phyloP scores from a whole-genome alignment of 2,329 filamentous ascomycete species.

The Neofusicoccum laricinum region DNA sequence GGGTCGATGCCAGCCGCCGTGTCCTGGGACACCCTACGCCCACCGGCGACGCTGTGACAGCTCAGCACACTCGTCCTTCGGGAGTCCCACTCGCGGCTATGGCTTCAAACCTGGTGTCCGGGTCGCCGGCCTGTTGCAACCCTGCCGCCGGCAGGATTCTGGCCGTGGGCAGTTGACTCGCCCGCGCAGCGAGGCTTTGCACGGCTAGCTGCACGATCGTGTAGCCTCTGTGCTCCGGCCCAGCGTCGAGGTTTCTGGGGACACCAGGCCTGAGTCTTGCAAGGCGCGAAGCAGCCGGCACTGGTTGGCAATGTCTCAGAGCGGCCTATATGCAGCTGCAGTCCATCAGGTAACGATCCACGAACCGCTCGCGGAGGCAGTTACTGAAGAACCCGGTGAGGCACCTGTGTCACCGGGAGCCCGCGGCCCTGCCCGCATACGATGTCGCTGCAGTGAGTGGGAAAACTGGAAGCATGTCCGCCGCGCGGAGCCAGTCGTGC shows the following conservation, averaged over 20 bases:
- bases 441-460: conserved; percentile 1
- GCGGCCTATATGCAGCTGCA: conserved; percentile 4
- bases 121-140: conserved; percentile 5
- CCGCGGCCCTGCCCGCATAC: conserved; percentile 4
- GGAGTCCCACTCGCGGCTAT: not conserved
- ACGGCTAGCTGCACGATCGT: conserved; percentile 16
- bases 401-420: not conserved
- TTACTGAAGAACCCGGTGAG: conserved; percentile 6
- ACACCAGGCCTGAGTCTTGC: conserved; percentile 16
- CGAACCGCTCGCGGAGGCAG: conserved; percentile 14
- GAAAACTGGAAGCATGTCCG: conserved; percentile 10
- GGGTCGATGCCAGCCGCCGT: conserved; percentile 5
- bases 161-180: not conserved
- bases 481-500: not conserved
- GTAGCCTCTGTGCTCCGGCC: conserved; percentile 16
- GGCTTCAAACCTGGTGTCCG: conserved; percentile 7
- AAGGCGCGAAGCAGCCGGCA: conserved; percentile 19
- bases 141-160: conserved; percentile 2
- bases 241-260: conserved; percentile 10
- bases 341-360: conserved; percentile 9
- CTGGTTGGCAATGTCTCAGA: conserved; percentile 13
- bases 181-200: not conserved
- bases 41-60: conserved; percentile 5
- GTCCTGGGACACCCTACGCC: not conserved
- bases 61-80: not conserved